Conservation (phyloP, 139 green algal genomes). For the Coelastrella sp. region DNA sequence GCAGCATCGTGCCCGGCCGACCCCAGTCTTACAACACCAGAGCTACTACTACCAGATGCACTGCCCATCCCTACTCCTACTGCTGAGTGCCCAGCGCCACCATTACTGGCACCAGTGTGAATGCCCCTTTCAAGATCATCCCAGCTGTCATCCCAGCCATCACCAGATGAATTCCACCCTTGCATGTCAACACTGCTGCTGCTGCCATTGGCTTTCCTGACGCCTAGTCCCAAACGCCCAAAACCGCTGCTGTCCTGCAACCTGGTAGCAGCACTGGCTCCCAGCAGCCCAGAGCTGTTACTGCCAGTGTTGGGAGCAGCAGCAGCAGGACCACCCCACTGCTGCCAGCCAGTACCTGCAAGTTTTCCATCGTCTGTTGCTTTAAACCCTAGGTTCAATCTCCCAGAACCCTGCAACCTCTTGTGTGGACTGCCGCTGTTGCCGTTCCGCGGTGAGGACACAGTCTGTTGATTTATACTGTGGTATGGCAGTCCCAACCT, state of each 20-base stretch:
- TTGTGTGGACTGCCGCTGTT: not conserved
- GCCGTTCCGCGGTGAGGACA: not conserved
- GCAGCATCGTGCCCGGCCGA: no score
- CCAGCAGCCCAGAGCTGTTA: not conserved
- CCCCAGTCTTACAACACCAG: no score
- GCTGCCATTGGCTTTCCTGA: not conserved
- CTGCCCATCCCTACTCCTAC: no score
- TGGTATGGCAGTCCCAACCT: not conserved
- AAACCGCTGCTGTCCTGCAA: not conserved
- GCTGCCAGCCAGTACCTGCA: not conserved
- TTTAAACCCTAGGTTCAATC: not conserved
- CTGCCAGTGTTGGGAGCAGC: not conserved
- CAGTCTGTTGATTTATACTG: not conserved
- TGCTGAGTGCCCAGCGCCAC: no score
- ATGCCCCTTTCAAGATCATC: conserved; percentile 11
- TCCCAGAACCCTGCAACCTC: not conserved
- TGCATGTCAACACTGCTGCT: not conserved
- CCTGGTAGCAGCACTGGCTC: not conserved
- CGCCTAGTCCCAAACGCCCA: not conserved
- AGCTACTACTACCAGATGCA: no score
- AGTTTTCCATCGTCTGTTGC: not conserved
- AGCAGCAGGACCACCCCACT: not conserved
- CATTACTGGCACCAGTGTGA: not conserved
- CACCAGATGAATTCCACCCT: not conserved
- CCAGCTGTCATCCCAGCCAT: conserved; percentile 15